These are phyloP conservation scores for Panaeolus papilionaceus DNA, from an alignment of 768 basidiomycete genomes.

Conservation along the genomic window DNA sequence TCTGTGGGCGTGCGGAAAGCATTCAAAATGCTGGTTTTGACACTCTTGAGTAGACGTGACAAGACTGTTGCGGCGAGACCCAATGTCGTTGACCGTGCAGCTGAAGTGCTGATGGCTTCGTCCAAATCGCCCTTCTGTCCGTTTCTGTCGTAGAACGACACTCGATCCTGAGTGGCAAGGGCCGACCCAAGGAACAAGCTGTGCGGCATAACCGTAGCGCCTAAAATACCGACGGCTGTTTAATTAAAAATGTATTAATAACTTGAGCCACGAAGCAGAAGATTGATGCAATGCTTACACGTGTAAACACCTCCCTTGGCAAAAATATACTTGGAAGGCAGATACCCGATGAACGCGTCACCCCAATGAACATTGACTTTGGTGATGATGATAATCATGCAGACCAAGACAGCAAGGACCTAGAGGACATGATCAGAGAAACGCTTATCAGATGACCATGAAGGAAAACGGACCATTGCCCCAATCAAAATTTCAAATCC, in stretches of 20 bases:
- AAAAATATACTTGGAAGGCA: conserved; percentile 74
- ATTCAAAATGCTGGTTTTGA: conserved; percentile 33
- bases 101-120: conserved; percentile 28
- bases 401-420: conserved; percentile 77
- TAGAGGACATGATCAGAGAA: conserved; percentile 23
- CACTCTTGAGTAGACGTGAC: conserved; percentile 22
- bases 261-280: conserved; percentile 13
- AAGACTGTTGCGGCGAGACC: conserved; percentile 17
- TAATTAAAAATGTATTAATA: conserved; percentile 1
- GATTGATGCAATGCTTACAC: conserved; percentile 47
- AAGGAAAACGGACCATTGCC: conserved; percentile 52
- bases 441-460: background rate
- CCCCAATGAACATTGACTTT: conserved; percentile 76
- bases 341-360: conserved; percentile 73
- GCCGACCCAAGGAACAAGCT: conserved; percentile 87
- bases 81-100: conserved; percentile 8
- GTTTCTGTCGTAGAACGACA: conserved; percentile 43
- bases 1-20: conserved; percentile 46
- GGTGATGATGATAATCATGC: conserved; percentile 79
- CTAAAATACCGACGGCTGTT: conserved; percentile 72
- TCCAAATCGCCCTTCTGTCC: conserved; percentile 18
- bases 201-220: conserved; percentile 94
- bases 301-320: conserved; percentile 65
- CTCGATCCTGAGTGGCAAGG: conserved; percentile 82
- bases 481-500: conserved; percentile 75